Percentiles rank a stretch among this genome's conserved stretches.
phyloP scores from a whole-genome alignment of 257 asterid genomes.

The Leonotis leonurus region DNA sequence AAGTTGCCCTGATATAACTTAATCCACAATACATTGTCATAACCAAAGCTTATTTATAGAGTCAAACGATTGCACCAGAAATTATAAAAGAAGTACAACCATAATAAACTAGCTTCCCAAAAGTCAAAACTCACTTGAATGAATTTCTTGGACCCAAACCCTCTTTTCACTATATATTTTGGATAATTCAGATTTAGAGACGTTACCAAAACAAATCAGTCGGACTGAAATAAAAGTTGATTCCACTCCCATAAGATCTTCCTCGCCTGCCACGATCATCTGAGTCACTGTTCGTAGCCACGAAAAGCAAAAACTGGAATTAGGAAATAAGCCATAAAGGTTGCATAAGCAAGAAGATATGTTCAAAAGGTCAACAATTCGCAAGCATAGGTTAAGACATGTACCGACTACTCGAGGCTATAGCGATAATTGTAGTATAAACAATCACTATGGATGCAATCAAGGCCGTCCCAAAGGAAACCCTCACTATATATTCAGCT shows the following conservation, averaged over 20 bases:
- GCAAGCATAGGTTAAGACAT: constrained; percentile 9
- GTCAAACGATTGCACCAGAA: background rate
- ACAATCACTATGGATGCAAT: constrained; percentile 91
- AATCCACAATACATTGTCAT: background rate
- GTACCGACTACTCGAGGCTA: constrained; percentile 79
- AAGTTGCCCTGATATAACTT: background rate
- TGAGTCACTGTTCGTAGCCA: constrained; percentile 51
- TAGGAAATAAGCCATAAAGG: background rate
- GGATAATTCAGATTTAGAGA: constrained; percentile 10
- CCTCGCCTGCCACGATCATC: constrained; percentile 85
- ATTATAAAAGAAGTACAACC: background rate
- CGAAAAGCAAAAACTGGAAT: background rate
- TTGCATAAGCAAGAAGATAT: background rate
- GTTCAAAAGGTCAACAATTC: constrained; percentile 8
- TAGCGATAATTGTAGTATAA: constrained; percentile 73
- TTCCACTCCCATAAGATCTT: constrained; percentile 60
- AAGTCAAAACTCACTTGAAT: too few species aligned
- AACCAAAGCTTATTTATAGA: background rate
- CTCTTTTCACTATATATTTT: background rate
- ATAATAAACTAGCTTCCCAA: constrained; percentile 2
- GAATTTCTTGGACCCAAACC: constrained; percentile 17
- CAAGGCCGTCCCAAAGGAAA: constrained; percentile 94
- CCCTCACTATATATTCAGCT: constrained; percentile 81
- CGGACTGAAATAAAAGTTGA: constrained; percentile 56
- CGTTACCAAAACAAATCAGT: constrained; percentile 79